phyloP scores from a whole-genome alignment of 2,329 filamentous ascomycete genomes.

The Neofusicoccum parvum region DNA sequence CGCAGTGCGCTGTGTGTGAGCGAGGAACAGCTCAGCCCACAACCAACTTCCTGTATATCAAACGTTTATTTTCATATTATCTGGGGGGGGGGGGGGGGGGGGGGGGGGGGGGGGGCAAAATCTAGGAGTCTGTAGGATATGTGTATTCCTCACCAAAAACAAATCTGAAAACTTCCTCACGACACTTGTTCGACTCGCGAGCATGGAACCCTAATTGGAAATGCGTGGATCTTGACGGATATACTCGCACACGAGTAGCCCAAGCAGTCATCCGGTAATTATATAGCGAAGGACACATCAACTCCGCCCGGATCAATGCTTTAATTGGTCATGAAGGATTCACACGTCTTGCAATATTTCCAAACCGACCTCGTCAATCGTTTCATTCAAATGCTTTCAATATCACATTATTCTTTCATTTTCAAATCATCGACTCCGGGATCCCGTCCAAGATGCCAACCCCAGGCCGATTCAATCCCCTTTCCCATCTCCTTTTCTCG shows the following conservation, averaged over 20 bases:
- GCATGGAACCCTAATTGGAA: no score
- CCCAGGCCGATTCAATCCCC: not conserved
- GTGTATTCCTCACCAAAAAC: not conserved
- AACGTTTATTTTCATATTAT: not conserved
- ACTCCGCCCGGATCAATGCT: no score
- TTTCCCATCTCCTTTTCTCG: not conserved
- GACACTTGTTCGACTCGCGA: no score
- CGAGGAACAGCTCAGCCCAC: not conserved
- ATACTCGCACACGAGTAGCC: no score
- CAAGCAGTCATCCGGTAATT: no score
- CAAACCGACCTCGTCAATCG: not conserved
- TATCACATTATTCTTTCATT: not conserved
- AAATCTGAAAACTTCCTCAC: not conserved
- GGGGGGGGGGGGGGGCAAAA: constrained; percentile 2
- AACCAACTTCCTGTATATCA: not conserved
- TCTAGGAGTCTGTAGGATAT: constrained; percentile 10
- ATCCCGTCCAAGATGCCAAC: not conserved
- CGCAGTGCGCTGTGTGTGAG: not conserved
- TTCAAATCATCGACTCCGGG: not conserved
- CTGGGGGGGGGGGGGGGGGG: not conserved
- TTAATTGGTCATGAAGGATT: no score
- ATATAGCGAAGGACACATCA: no score
- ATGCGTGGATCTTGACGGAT: no score
- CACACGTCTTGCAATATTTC: not conserved
- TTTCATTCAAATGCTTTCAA: not conserved